Evolutionary conservation across 257 asterid species (phyloP), one percentile per base, ranked within the genome.

Genomic region (Lithospermum erythrorhizon): DNA sequence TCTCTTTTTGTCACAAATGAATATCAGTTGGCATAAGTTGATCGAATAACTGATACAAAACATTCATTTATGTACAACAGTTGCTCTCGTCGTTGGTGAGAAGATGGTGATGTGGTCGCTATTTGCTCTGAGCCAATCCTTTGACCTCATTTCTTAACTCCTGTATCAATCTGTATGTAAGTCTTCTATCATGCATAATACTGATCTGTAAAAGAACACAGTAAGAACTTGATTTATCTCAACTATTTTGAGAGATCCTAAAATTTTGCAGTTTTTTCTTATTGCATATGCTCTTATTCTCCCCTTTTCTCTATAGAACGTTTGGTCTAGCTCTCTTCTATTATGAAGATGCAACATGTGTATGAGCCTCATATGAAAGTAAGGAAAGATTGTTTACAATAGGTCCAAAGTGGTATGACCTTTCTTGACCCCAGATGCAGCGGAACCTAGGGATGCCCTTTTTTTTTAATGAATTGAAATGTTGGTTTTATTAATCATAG

Each of bases 21-120:
- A 41, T 13, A 41, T 41, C 32, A 2, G 13, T 4, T 3, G 11
- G 16, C 49, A 41, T 13, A 41, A 2, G 13, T 19, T 20, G 57
- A 4, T 53, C 20, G 27, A 29, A 16, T 61, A 48, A 71, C 62
- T 73, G 65, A 72, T 63, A 5, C 27, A 48, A 35, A 57, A 55
- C 29, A 47, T 61, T 18, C 61, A 25, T 72, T 58, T 60, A 27
- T 63, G 71, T 55, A 53, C 69, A 73, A 76, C 96, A 87, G 97
- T 68, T 89, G 83, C 87, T 89, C 52, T 75, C 95, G 1, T 89
- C 97, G 15, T 77, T 86, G 86, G 83, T 86, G 61, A 81, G 95
- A 78, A 81, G 97, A 77, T 89, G 95, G 97, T 89, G 82, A 81
- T 17, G 49, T 16, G 35, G 66, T 17, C 3, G 65, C 57, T 16